Conservation (phyloP, 192 early-diverging fungal species). For the Backusella morwellensis region DNA sequence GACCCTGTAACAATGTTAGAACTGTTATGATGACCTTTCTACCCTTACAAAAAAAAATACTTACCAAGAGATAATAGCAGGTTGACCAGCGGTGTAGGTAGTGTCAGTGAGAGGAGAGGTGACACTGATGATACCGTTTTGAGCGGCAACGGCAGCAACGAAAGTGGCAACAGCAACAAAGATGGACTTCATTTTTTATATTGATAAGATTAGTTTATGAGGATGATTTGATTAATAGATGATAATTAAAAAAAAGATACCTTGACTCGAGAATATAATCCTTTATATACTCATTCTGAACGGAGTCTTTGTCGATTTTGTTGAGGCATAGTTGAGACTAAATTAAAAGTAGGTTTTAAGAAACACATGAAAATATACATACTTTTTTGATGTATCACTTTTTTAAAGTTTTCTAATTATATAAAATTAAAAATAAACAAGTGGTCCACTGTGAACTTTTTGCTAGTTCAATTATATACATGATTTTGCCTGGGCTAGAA, state of each 20-base stretch:
- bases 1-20: constrained; percentile 10
- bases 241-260: background rate
- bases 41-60: background rate
- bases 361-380: background rate
- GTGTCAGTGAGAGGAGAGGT: constrained; percentile 29
- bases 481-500: too few species aligned
- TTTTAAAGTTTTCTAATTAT: background rate
- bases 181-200: constrained; percentile 23
- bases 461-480: too few species aligned
- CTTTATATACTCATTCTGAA: background rate
- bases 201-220: background rate
- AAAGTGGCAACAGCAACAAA: constrained; percentile 19
- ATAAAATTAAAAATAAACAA: background rate
- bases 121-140: constrained; percentile 21
- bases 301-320: background rate
- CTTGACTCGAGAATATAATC: background rate
- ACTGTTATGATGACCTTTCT: background rate
- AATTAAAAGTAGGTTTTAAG: background rate
- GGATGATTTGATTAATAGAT: background rate
- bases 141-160: constrained; percentile 17
- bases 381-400: background rate
- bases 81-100: constrained; percentile 27
- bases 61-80: constrained; percentile 31
- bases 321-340: background rate
- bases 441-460: background rate